phyloP scores from a whole-genome alignment of 441 rosid species.

The Adansonia gregorii region DNA sequence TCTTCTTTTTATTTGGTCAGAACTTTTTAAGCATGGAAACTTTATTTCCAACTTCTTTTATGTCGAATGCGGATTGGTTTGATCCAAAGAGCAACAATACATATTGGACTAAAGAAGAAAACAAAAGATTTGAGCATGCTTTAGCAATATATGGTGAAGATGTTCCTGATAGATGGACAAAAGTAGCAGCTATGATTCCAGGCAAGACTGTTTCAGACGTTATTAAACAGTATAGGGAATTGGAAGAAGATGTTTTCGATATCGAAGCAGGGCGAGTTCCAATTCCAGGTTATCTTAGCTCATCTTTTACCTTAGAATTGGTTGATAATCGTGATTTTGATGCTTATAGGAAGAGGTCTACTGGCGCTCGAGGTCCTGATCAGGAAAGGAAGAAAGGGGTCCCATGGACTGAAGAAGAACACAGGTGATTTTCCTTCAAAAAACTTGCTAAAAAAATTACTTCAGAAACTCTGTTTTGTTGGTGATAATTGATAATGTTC shows the following conservation, averaged over 20 bases:
- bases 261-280: slow-evolving; percentile 72
- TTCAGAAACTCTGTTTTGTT: background rate
- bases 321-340: slow-evolving; percentile 43
- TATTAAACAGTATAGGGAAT: slow-evolving; percentile 55
- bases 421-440: slow-evolving; percentile 46
- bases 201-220: slow-evolving; percentile 66
- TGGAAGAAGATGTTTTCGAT: slow-evolving; percentile 59
- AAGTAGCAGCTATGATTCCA: slow-evolving; percentile 60
- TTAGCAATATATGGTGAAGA: slow-evolving; percentile 59
- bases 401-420: slow-evolving; percentile 83
- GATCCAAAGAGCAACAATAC: slow-evolving; percentile 35
- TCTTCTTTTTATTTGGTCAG: background rate
- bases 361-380: slow-evolving; percentile 46
- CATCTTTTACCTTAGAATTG: slow-evolving; percentile 43
- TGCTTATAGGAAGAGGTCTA: slow-evolving; percentile 56
- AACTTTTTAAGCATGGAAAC: slow-evolving; percentile 59
- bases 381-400: slow-evolving; percentile 72
- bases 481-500: background rate
- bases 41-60: slow-evolving; percentile 47
- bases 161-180: slow-evolving; percentile 64
- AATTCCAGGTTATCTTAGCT: slow-evolving; percentile 52
- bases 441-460: background rate
- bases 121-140: slow-evolving; percentile 70
- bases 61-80: slow-evolving; percentile 41
- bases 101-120: slow-evolving; percentile 69